A percentile compares a stretch with the other conserved stretches of the same genome.
phyloP scores from a whole-genome alignment of 2,329 filamentous ascomycete species.

The Paecilomyces sp. region DNA sequence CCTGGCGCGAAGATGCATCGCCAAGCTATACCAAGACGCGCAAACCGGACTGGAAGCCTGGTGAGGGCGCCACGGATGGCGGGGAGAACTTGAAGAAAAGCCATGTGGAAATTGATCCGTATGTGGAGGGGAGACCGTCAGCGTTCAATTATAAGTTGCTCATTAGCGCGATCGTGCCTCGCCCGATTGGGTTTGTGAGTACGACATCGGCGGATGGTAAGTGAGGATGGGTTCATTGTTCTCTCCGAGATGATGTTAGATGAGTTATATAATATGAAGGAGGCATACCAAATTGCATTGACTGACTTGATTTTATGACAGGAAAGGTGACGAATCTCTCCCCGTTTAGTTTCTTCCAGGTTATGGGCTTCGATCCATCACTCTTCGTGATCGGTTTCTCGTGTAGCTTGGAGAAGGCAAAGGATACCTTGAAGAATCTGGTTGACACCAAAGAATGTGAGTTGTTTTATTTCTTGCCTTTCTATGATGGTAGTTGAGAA shows the following conservation, averaged over 20 bases:
- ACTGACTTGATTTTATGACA: not conserved
- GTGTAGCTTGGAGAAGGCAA: slow-evolving; percentile 50
- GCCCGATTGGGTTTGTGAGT: slow-evolving; percentile 60
- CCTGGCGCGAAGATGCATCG: slow-evolving; percentile 16
- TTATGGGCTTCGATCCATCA: slow-evolving; percentile 74
- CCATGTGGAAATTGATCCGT: slow-evolving; percentile 71
- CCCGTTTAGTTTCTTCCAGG: slow-evolving; percentile 73
- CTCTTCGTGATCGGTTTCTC: slow-evolving; percentile 60
- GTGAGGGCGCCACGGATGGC: slow-evolving; percentile 24
- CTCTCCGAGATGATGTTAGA: not conserved
- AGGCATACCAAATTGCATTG: not conserved
- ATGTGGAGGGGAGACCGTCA: slow-evolving; percentile 56
- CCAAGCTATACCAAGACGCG: slow-evolving; percentile 23
- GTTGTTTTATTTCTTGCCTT: too few species aligned
- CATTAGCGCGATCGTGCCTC: slow-evolving; percentile 68
- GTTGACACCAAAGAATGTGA: slow-evolving; percentile 56
- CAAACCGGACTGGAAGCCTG: slow-evolving; percentile 24
- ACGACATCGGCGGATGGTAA: slow-evolving; percentile 51
- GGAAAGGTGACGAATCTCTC: slow-evolving; percentile 65
- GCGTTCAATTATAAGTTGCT: slow-evolving; percentile 79
- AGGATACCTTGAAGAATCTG: slow-evolving; percentile 69
- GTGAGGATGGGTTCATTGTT: not conserved
- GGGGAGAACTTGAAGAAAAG: slow-evolving; percentile 39
- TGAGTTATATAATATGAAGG: not conserved
- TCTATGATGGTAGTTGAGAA: not conserved